Percentiles rank a stretch among this genome's conserved stretches.
phyloP scores from a whole-genome alignment of 306 rosid species.

The Sesbania bispinosa region DNA sequence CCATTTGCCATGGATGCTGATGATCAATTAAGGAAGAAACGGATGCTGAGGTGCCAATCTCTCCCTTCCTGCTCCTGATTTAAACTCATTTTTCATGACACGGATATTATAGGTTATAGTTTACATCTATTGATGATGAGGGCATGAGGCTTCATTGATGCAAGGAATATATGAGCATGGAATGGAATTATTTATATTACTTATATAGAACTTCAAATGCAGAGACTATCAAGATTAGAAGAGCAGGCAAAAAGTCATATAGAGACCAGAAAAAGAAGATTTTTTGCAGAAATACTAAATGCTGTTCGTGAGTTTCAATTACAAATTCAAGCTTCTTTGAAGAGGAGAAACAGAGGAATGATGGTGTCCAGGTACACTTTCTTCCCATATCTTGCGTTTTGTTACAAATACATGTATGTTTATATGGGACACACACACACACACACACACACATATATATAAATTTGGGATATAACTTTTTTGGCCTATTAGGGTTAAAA shows the following conservation, averaged over 20 bases:
- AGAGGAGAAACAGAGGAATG: conserved; percentile 89
- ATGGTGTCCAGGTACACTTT: conserved; percentile 63
- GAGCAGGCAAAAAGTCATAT: conserved; percentile 75
- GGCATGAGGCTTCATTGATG: not conserved
- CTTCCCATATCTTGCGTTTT: conserved; percentile 18
- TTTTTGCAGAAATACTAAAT: conserved; percentile 82
- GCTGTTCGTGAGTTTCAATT: conserved; percentile 92
- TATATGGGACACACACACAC: conserved; percentile 8
- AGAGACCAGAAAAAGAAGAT: conserved; percentile 87
- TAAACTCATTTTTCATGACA: not conserved
- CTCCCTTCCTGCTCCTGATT: not conserved
- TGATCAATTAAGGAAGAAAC: conserved; percentile 86
- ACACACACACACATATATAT: too few relatives aligned
- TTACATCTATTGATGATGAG: conserved; percentile 9
- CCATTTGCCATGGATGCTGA: conserved; percentile 87
- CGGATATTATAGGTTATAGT: not conserved
- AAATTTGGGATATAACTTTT: not conserved
- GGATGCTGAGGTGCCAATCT: conserved; percentile 99
- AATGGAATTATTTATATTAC: conserved; percentile 17
- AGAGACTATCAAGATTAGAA: conserved; percentile 84
- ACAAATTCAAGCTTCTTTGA: conserved; percentile 80
- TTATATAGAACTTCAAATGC: conserved; percentile 44
- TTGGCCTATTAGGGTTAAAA: not conserved
- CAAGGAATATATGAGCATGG: not conserved
- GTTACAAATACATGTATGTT: not conserved